Base-by-base conservation (phyloP, 805 yeast genomes). In the Pichia ethanolica region DNA sequence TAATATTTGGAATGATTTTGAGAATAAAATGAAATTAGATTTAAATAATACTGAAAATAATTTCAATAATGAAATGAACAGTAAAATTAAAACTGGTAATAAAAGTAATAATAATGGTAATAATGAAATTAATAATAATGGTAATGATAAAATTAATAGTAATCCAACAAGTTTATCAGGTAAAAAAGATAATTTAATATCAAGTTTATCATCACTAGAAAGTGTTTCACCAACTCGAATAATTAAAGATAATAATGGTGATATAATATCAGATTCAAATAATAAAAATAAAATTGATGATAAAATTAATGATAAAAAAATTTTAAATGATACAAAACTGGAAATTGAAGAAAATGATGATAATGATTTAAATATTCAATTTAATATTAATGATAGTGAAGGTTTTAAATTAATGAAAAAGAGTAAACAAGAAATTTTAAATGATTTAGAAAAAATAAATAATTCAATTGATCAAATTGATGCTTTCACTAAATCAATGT, bases 381-480 rank as follows among this genome's bases (percentile, higher is more conserved):
- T 56, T 32, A 59, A 62, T 48, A 59, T 63, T 39, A 63, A 63
- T 49, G 49, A 53, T 37, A 76, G 75, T 52, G 74, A 72, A 45
- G 74, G 79, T 47, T 81, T 83, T 52, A 75, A 72, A 27, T 72
- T 69, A 43, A 69, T 83, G 53, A 71, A 72, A 49, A 65, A 66
- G 30, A 77, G 74, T 36, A 79, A 82, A 9, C 72, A 71, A 26
- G 71, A 71, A 9, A 76, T 83, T 5, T 70, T 74, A 36, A 62
- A 56, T 25, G 71, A 73, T 48, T 69, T 86, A 39, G 77, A 73
- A 32, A 67, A 67, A 10, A 81, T 85, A 12, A 81, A 81, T 5
- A 71, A 70, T 39, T 64, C 71, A n/a, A 75, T 78, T 68, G 68
- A 69, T 55, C 60, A 59, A 14, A 74, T 77, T 46, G 81, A 77